These are phyloP conservation scores for Eutrema heterophyllum DNA, from an alignment of 345 rosid genomes.

Conservation along the genomic window DNA sequence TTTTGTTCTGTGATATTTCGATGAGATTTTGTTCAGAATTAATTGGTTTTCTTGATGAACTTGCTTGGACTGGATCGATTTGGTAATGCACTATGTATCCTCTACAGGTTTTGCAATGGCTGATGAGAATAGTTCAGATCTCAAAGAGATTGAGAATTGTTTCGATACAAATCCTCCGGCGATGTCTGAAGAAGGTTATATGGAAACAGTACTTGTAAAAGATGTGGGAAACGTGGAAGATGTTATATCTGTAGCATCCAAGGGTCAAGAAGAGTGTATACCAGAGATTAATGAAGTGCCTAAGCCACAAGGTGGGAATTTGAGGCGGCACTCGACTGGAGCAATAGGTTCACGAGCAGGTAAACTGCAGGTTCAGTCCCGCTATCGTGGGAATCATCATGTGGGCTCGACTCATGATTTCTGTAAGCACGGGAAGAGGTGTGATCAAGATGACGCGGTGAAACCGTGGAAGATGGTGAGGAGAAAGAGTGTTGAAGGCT, in stretches of 20 bases:
- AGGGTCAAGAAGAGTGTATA: conserved; percentile 10
- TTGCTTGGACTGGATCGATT: background rate
- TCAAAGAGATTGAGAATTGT: conserved; percentile 11
- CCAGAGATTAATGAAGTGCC: background rate
- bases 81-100: background rate
- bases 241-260: conserved; percentile 5
- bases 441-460: conserved; percentile 30
- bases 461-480: conserved; percentile 30
- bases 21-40: background rate
- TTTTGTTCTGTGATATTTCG: background rate
- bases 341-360: conserved; percentile 24
- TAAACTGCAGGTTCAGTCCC: conserved; percentile 40
- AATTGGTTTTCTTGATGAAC: background rate
- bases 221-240: conserved; percentile 8
- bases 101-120: conserved; percentile 27
- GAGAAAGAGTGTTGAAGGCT: conserved; percentile 24
- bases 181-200: conserved; percentile 1
- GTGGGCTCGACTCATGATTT: conserved; percentile 72
- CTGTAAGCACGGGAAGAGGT: conserved; percentile 53
- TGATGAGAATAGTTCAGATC: conserved; percentile 13
- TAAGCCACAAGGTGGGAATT: conserved; percentile 24
- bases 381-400: conserved; percentile 52
- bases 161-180: background rate
- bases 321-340: conserved; percentile 50
- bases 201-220: background rate